Conservation (phyloP, 2,329 filamentous ascomycete species). For the Albifimbria verrucaria region DNA sequence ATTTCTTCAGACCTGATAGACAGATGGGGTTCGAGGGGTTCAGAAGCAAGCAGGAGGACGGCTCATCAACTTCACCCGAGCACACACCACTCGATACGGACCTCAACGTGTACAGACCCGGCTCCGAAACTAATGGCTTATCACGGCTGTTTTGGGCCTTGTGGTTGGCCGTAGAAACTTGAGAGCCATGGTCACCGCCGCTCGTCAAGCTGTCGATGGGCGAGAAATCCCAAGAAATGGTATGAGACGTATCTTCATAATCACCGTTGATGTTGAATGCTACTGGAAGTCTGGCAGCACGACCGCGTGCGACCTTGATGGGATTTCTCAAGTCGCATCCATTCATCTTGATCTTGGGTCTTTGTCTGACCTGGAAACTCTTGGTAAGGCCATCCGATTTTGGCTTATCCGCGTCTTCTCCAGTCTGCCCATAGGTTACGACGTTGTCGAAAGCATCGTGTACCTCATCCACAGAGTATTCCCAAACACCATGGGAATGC, state of each 20-base stretch:
- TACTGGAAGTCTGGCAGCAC: constrained; percentile 65
- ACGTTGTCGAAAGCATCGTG: constrained; percentile 87
- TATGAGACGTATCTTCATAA: constrained; percentile 61
- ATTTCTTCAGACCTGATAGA: constrained; percentile 75
- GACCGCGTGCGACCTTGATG: constrained; percentile 77
- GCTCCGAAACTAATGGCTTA: constrained; percentile 65
- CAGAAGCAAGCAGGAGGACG: constrained; percentile 85
- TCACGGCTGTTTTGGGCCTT: constrained; percentile 60
- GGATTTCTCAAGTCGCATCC: constrained; percentile 79
- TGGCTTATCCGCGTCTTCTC: constrained; percentile 67
- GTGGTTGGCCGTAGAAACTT: constrained; percentile 55
- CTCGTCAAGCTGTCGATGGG: constrained; percentile 66
- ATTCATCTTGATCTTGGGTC: constrained; percentile 68
- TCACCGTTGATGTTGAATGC: constrained; percentile 62
- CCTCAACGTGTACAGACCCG: constrained; percentile 83
- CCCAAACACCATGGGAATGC: constrained; percentile 73
- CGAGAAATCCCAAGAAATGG: constrained; percentile 78
- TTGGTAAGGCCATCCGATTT: constrained; percentile 66
- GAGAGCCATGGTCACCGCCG: constrained; percentile 65
- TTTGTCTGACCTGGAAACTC: constrained; percentile 80
- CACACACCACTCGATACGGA: constrained; percentile 79
- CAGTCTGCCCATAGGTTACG: constrained; percentile 65
- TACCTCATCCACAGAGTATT: constrained; percentile 88
- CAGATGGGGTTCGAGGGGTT: constrained; percentile 85
- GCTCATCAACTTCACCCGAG: constrained; percentile 84